These are phyloP conservation scores for Brassica carinata DNA, from an alignment of 345 rosid species.

Conservation along the genomic window DNA sequence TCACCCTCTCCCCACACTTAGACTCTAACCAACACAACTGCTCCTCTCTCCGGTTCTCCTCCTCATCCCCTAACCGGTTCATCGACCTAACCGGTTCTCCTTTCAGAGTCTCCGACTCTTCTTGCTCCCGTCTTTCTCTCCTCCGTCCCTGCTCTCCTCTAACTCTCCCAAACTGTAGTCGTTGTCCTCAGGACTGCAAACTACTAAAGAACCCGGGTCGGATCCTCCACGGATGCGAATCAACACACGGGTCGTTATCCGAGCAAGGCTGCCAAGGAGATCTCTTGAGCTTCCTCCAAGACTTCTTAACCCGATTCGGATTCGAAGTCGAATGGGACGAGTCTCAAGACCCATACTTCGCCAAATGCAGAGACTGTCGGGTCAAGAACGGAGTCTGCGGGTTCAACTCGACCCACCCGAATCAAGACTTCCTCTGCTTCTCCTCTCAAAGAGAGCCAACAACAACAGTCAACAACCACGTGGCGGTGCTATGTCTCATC, in stretches of 20 bases:
- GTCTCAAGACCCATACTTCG: constrained; percentile 64
- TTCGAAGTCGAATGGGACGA: constrained; percentile 72
- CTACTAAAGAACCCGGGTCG: constrained; percentile 57
- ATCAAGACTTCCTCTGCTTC: constrained; percentile 56
- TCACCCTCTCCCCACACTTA: constrained; percentile 31
- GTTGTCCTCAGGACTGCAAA: constrained; percentile 64
- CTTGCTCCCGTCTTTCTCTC: constrained; percentile 70
- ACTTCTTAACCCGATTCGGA: constrained; percentile 51
- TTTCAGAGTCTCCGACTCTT: constrained; percentile 67
- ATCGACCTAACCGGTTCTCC: constrained; percentile 71
- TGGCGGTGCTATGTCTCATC: constrained; percentile 55
- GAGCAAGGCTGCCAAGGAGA: constrained; percentile 70
- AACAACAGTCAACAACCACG: constrained; percentile 38
- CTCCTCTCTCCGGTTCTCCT: constrained; percentile 39
- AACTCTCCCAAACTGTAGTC: constrained; percentile 58
- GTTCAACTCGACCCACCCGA: constrained; percentile 66
- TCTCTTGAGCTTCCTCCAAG: constrained; percentile 53
- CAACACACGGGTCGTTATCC: constrained; percentile 43
- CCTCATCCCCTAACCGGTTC: constrained; percentile 45
- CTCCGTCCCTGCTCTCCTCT: constrained; percentile 65
- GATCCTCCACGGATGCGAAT: constrained; percentile 63
- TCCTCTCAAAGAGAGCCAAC: constrained; percentile 27
- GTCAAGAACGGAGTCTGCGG: constrained; percentile 67
- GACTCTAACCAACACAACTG: constrained; percentile 22
- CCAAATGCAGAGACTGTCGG: constrained; percentile 55